Evolutionary conservation across 768 basidiomycete species (phyloP), one percentile per base, ranked within the genome.

Genomic region (Phallus indusiatus): DNA sequence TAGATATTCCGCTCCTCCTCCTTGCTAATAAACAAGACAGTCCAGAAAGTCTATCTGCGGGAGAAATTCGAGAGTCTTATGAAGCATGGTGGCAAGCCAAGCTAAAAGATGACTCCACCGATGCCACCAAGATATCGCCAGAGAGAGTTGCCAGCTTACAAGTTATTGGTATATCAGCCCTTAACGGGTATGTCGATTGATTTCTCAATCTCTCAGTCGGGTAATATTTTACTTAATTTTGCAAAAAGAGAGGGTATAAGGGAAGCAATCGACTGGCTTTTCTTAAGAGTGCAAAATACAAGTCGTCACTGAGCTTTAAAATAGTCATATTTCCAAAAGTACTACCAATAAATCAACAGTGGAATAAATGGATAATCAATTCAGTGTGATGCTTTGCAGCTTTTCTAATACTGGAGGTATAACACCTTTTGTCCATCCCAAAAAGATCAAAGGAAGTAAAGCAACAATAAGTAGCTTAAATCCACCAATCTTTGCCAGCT

Each of bases 21-120:
- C 79, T 97, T 17, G 96, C 94, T 24, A 98, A 98, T 74, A 98
- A 99, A 70, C 95, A 97, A 70, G 96, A 98, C 64, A 82, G 80
- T 2, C 85, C 87, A 0, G 71, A 76, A 17, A 87, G 87, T 64
- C 76, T 97, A 34, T 88, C 90, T 0, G 90, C 94, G 0, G 86
- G 92, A 54, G 92, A 97, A 62, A 94, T 99, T 52, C 75, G 94
- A 20, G 86, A 93, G 61, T 84, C 88, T 69, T 92, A 91, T 61
- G 88, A 92, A 69, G 85, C 85, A 51, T 93, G 91, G 89, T 81
- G 89, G 67, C 85, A 88, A 66, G 77, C 82, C 52, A 84, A 85
- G 68, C 74, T 85, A 48, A 86, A 86, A 67, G 86, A 81, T 64
- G 81, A 84, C 16, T 76, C 85, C 49, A 67, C 73, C 56, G 73